Evolutionary conservation across 768 basidiomycete species (phyloP).

Genomic region (Amanita molliuscula): DNA sequence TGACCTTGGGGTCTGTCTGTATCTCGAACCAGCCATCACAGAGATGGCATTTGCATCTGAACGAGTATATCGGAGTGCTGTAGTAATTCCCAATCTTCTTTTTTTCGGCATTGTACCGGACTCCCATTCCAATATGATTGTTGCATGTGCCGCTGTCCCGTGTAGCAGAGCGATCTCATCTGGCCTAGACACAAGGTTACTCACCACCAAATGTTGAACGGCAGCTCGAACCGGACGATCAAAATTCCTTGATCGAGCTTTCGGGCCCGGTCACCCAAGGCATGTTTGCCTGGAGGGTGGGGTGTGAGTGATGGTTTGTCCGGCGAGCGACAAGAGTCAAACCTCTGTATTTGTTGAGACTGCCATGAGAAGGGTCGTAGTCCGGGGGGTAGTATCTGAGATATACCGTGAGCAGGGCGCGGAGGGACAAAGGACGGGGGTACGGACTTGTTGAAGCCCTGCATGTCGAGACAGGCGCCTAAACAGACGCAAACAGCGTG

Average conservation of each 20-base stretch:
- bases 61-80: conserved; percentile 89
- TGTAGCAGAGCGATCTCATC: not conserved
- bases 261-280: conserved; percentile 84
- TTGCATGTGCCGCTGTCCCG: conserved; percentile 76
- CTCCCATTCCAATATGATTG: conserved; percentile 96
- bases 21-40: conserved; percentile 98
- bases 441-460: conserved; percentile 38
- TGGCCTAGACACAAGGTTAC: conserved; percentile 14
- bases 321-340: conserved; percentile 4
- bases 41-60: conserved; percentile 96
- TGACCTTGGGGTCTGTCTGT: conserved; percentile 91
- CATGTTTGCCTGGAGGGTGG: conserved; percentile 68
- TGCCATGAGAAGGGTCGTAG: conserved; percentile 48
- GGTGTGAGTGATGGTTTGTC: not conserved
- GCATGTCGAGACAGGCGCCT: conserved; percentile 15
- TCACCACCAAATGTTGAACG: conserved; percentile 96
- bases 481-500: not conserved
- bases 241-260: conserved; percentile 96
- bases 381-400: conserved; percentile 40
- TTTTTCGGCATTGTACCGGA: conserved; percentile 99
- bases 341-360: conserved; percentile 69
- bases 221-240: conserved; percentile 91
- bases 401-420: conserved; percentile 2
- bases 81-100: conserved; percentile 93
- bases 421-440: not conserved